Conservation (phyloP, 164 flowering plant genomes). For the Litsea cubeba region DNA sequence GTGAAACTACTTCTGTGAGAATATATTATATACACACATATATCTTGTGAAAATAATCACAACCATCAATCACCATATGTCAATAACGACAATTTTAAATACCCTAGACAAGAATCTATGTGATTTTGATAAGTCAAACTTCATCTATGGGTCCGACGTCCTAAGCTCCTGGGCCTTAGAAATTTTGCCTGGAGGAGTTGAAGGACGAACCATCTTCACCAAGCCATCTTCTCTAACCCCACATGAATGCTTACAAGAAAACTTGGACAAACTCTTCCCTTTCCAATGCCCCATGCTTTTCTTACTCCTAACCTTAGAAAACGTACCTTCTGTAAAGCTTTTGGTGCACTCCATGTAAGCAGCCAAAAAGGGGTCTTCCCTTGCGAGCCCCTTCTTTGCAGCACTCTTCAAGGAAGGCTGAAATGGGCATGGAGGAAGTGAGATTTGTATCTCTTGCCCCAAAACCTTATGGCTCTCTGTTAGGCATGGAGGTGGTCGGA, state of each 20-base stretch:
- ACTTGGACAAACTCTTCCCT: constrained; percentile 11
- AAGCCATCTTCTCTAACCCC: constrained; percentile 43
- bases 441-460: constrained; percentile 13
- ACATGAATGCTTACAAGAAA: constrained; percentile 55
- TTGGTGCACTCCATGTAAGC: constrained; percentile 47
- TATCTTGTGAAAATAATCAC: no score
- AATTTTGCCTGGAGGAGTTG: not conserved
- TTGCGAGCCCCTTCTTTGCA: constrained; percentile 19
- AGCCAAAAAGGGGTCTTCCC: constrained; percentile 41
- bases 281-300: not conserved
- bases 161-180: no score
- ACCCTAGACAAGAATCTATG: no score
- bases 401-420: constrained; percentile 18
- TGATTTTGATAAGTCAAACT: no score
- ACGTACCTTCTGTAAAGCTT: constrained; percentile 4
- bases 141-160: no score
- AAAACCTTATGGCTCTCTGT: constrained; percentile 6
- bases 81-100: no score
- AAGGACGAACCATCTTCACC: constrained; percentile 31
- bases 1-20: no score
- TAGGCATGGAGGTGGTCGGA: no score
- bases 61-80: no score
- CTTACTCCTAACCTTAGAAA: constrained; percentile 1
- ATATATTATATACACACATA: no score
- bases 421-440: constrained; percentile 34